Evolutionary conservation across 306 rosid genomes (phyloP).

Genomic region (Potentilla sterilis): DNA sequence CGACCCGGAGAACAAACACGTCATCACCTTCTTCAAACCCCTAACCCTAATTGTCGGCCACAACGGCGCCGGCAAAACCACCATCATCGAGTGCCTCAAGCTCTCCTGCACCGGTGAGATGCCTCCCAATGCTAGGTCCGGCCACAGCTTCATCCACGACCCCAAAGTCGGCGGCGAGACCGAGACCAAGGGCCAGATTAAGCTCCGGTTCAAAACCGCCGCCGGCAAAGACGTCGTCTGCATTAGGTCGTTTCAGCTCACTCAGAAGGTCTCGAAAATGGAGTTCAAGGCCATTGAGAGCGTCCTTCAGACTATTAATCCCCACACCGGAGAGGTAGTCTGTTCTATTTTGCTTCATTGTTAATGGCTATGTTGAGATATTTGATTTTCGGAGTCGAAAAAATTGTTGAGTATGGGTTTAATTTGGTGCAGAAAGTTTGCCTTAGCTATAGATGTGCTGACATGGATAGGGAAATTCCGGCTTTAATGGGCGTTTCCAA

Average conservation of each 20-base stretch:
- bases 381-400: not conserved
- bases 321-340: constrained; percentile 82
- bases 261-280: constrained; percentile 93
- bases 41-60: constrained; percentile 95
- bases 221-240: constrained; percentile 87
- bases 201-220: constrained; percentile 87
- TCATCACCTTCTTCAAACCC: constrained; percentile 93
- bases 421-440: constrained; percentile 59
- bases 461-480: constrained; percentile 87
- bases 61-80: constrained; percentile 95
- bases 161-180: constrained; percentile 97
- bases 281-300: constrained; percentile 96
- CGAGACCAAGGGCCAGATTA: constrained; percentile 93
- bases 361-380: constrained; percentile 3
- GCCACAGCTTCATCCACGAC: constrained; percentile 96
- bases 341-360: not conserved
- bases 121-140: constrained; percentile 96
- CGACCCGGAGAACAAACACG: constrained; percentile 94
- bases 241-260: constrained; percentile 89
- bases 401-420: not conserved
- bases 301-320: constrained; percentile 92
- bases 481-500: constrained; percentile 97
- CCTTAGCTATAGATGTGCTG: constrained; percentile 96
- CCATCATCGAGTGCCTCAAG: constrained; percentile 93
- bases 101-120: constrained; percentile 96